Evolutionary conservation across 2,329 filamentous ascomycete genomes (phyloP).

Genomic region (Penicillium sp.): DNA sequence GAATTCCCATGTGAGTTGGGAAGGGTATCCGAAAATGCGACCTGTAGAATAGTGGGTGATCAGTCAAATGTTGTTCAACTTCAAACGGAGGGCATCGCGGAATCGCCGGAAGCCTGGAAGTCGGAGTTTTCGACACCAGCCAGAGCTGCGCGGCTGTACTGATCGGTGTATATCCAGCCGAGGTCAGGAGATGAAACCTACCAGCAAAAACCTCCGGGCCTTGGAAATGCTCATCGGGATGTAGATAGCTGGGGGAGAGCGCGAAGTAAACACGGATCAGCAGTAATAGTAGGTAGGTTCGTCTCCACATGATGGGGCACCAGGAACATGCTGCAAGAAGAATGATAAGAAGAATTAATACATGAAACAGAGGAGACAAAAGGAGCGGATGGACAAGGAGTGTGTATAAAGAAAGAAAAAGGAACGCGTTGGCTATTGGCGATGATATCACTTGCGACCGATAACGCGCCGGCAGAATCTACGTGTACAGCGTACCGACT

Average conservation of each 20-base stretch:
- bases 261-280: slow-evolving; percentile 91
- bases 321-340: slow-evolving; percentile 19
- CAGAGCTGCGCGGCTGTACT: neutral
- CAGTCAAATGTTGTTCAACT: neutral
- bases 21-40: slow-evolving; percentile 88
- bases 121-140: neutral
- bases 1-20: slow-evolving; percentile 93
- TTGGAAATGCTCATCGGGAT: slow-evolving; percentile 99
- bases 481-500: neutral
- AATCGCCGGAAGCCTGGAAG: neutral
- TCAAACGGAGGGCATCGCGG: slow-evolving; percentile 1
- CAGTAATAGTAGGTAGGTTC: slow-evolving; percentile 80
- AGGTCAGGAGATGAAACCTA: slow-evolving; percentile 49
- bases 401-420: slow-evolving; percentile 1
- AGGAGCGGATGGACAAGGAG: slow-evolving; percentile 2
- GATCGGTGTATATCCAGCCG: neutral
- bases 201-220: slow-evolving; percentile 96
- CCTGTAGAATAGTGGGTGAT: slow-evolving; percentile 53
- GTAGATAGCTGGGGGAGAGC: slow-evolving; percentile 90
- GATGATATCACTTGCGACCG: slow-evolving; percentile 25
- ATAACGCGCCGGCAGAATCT: slow-evolving; percentile 1
- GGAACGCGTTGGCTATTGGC: slow-evolving; percentile 17
- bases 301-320: slow-evolving; percentile 73
- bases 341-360: slow-evolving; percentile 1
- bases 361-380: neutral